Base-by-base conservation (phyloP, 768 basidiomycete species). In the Tylopilus balloui region DNA sequence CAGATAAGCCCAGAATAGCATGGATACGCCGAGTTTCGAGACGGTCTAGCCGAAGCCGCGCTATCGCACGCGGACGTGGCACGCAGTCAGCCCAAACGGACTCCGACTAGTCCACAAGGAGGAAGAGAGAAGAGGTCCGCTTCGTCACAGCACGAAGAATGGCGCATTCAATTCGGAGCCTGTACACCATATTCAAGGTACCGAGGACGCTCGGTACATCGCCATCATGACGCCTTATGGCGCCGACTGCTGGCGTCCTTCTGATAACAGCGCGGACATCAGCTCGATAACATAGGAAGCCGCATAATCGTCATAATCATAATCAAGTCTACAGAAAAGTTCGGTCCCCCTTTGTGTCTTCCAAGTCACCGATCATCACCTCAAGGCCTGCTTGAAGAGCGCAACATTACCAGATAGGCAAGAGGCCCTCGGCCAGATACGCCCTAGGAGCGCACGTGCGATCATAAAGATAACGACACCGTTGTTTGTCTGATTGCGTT, bases 401-500 rank as follows among this genome's bases (percentile, higher is more conserved):
- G 31, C 42, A 51, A 48, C 27, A 34, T 20, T 20, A 17, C 50
- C 54, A 34, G 36, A 53, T 51, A 36, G 50, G 62, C 29, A 61
- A 58, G 28, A 5, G n/a, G 34, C 36, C 53, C 42, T 45, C 50
- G 40, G 47, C 47, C 36, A 47, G n/a, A n/a, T n/a, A 32, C 14
- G 34, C 46, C 46, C 50, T 35, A 21, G 35, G 47, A 53, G 27
- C 29, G 32, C 51, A 57, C 56, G 54, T 57, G 57, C 17, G 48
- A 63, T 60, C 57, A 57, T 57, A 53, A 28, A 53, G 62, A 65
- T 57, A 51, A 28, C 51, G 47, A 23, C 40, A 46, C 24, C 21
- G n/a, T n/a, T n/a, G n/a, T n/a, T n/a, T n/a, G n/a, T 42, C 48
- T 57, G 58, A 60, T 65, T 50, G 48, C 52, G 40, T 63, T 57